Percentiles rank a stretch among this genome's conserved stretches.
Conservation (phyloP, 2,329 filamentous ascomycete genomes). For the Colletotrichum scovillei region DNA sequence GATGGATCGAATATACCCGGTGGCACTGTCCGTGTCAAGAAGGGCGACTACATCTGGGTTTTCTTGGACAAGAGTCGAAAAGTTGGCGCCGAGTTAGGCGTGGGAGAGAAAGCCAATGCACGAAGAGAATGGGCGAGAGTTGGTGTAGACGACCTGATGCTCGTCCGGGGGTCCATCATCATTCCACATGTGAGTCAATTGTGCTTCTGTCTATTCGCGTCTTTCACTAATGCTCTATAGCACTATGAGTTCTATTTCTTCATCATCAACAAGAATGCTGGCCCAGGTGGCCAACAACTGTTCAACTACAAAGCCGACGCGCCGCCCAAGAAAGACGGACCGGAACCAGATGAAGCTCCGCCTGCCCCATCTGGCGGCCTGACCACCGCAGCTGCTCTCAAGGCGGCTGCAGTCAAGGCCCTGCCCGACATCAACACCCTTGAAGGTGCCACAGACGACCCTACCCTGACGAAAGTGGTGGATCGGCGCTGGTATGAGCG, state of each 20-base stretch:
- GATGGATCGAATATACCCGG: conserved; percentile 92
- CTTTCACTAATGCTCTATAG: conserved; percentile 57
- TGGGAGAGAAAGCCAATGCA: conserved; percentile 75
- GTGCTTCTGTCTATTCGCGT: conserved; percentile 4
- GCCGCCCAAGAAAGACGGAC: conserved; percentile 40
- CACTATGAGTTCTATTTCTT: conserved; percentile 99
- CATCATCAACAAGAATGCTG: conserved; percentile 85
- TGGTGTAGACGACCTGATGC: conserved; percentile 93
- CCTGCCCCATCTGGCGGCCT: conserved; percentile 45
- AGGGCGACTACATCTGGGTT: conserved; percentile 92
- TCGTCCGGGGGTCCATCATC: conserved; percentile 90
- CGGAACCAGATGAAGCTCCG: conserved; percentile 33
- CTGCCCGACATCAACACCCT: conserved; percentile 64
- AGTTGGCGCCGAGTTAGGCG: conserved; percentile 84
- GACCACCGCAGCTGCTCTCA: conserved; percentile 46
- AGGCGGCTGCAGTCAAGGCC: conserved; percentile 48
- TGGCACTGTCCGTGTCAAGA: conserved; percentile 86
- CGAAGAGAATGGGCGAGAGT: conserved; percentile 91
- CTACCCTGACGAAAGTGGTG: conserved; percentile 89
- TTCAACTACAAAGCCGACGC: conserved; percentile 78
- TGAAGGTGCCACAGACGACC: conserved; percentile 84
- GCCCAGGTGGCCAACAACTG: conserved; percentile 76
- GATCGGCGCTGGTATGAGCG: conserved; percentile 96
- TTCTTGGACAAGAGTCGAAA: conserved; percentile 93
- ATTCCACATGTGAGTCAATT: conserved; percentile 84